phyloP scores from a whole-genome alignment of 805 yeast genomes.

The Metschnikowia chrysomelidarum region DNA sequence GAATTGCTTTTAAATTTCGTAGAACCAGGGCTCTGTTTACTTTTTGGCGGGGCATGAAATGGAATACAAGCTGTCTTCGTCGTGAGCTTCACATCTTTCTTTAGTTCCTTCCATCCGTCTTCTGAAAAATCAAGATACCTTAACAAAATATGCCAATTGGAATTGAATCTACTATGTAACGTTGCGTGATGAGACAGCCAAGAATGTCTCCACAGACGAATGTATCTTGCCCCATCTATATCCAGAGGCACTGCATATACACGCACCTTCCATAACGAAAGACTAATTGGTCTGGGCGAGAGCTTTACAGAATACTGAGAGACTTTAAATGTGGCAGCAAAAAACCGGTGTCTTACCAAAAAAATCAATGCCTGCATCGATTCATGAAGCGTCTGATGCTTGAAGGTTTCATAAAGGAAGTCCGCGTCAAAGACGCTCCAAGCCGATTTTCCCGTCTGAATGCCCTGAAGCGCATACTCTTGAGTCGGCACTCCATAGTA shows the following conservation, averaged over 20 bases:
- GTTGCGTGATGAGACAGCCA: conserved; percentile 24
- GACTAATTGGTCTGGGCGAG: not conserved
- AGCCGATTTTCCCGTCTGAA: conserved; percentile 27
- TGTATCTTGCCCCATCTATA: conserved; percentile 27
- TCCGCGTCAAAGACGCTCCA: conserved; percentile 62
- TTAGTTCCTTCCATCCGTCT: conserved; percentile 34
- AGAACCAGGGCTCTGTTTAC: too few relatives aligned
- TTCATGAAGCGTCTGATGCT: conserved; percentile 17
- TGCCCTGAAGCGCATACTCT: conserved; percentile 32
- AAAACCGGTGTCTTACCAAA: conserved; percentile 39
- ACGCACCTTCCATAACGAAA: conserved; percentile 34
- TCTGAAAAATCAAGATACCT: conserved; percentile 42
- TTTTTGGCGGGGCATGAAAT: not conserved
- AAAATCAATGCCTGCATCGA: conserved; percentile 41
- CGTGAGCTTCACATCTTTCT: too few relatives aligned
- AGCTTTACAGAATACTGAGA: not conserved
- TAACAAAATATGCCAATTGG: conserved; percentile 36
- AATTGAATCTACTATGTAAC: conserved; percentile 24
- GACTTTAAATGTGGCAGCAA: conserved; percentile 44
- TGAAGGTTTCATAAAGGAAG: conserved; percentile 20
- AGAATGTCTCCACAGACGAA: conserved; percentile 29
- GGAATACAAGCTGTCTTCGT: conserved; percentile 5
- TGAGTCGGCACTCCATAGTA: conserved; percentile 42
- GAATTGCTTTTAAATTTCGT: too few relatives aligned
- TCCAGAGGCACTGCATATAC: conserved; percentile 51